Conservation (phyloP, 1,284 basidiomycete species). For the Austroboletus niveus region DNA sequence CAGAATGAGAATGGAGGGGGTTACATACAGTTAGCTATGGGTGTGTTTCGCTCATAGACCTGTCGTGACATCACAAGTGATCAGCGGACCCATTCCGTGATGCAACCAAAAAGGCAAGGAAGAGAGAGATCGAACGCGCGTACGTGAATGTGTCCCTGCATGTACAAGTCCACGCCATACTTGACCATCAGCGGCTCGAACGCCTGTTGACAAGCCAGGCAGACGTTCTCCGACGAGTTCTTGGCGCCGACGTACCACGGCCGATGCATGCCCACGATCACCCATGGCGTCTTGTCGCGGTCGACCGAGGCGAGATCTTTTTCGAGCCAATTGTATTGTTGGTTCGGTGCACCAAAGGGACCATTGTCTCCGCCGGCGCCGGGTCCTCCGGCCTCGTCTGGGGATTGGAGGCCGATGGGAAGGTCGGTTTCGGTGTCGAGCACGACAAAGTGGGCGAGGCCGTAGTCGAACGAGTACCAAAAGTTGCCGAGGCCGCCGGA, state of each 20-base stretch:
- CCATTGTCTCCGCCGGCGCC: slow-evolving; percentile 20
- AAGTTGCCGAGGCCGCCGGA: slow-evolving; percentile 29
- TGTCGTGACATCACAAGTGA: background rate
- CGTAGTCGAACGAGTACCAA: slow-evolving; percentile 33
- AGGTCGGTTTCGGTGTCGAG: slow-evolving; percentile 27
- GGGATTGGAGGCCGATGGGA: slow-evolving; percentile 22
- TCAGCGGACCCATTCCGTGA: background rate
- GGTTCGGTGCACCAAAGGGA: slow-evolving; percentile 26
- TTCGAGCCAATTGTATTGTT: slow-evolving; percentile 30
- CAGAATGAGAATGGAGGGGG: background rate
- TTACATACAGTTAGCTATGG: slow-evolving; percentile 28
- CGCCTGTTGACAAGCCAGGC: slow-evolving; percentile 25
- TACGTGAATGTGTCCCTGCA: slow-evolving; percentile 30
- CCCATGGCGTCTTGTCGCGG: slow-evolving; percentile 25
- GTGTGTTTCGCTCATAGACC: slow-evolving; percentile 28
- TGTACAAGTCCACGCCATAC: slow-evolving; percentile 31
- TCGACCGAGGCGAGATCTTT: slow-evolving; percentile 25
- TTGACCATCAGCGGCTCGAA: slow-evolving; percentile 32
- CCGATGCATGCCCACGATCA: slow-evolving; percentile 27
- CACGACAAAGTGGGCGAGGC: slow-evolving; percentile 27
- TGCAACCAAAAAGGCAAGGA: background rate
- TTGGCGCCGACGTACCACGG: slow-evolving; percentile 25
- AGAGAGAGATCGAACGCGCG: background rate
- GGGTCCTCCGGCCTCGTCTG: slow-evolving; percentile 18
- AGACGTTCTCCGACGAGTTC: slow-evolving; percentile 12